These are phyloP conservation scores for Achaetomiella virescens DNA, from an alignment of 495 filamentous ascomycete genomes.

Conservation along the genomic window DNA sequence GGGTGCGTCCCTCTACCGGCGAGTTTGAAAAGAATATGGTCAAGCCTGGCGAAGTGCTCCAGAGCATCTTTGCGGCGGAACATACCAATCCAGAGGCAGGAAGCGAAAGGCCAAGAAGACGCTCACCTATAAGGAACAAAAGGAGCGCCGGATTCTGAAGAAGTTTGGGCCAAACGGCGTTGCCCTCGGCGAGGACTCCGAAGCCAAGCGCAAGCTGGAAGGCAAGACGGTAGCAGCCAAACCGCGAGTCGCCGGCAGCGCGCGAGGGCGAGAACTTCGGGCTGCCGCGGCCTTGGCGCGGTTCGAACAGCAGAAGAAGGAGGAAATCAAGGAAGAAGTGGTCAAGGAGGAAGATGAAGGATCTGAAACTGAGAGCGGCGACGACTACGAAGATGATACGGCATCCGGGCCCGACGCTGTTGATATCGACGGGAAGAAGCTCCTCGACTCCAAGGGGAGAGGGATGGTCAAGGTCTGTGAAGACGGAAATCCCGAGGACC, in stretches of 20 bases:
- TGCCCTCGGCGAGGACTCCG: constrained; percentile 60
- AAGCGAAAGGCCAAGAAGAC: constrained; percentile 48
- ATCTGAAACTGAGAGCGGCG: constrained; percentile 32
- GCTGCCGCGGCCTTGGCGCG: constrained; percentile 70
- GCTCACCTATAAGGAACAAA: constrained; percentile 55
- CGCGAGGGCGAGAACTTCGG: constrained; percentile 64
- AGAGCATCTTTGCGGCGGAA: constrained; percentile 64
- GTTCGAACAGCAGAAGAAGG: constrained; percentile 54
- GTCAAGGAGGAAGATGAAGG: constrained; percentile 26
- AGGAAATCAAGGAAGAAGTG: constrained; percentile 30
- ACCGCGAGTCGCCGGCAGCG: constrained; percentile 64
- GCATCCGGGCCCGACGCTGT: constrained; percentile 33
- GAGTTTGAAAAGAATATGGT: constrained; percentile 48
- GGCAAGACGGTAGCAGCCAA: constrained; percentile 55
- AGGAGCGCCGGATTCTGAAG: constrained; percentile 58
- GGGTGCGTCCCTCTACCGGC: constrained; percentile 56
- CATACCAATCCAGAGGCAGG: constrained; percentile 49
- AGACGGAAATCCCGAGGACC: constrained; percentile 57
- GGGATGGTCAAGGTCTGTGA: constrained; percentile 65
- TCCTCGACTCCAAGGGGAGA: constrained; percentile 55
- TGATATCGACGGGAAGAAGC: constrained; percentile 52
- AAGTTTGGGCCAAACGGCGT: constrained; percentile 69
- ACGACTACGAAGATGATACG: constrained; percentile 36
- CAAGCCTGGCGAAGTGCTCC: constrained; percentile 49
- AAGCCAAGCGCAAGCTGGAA: constrained; percentile 56